Base-by-base conservation (phyloP, 352 stramenopile genomes). In the Globisporangium recalcitrans region DNA sequence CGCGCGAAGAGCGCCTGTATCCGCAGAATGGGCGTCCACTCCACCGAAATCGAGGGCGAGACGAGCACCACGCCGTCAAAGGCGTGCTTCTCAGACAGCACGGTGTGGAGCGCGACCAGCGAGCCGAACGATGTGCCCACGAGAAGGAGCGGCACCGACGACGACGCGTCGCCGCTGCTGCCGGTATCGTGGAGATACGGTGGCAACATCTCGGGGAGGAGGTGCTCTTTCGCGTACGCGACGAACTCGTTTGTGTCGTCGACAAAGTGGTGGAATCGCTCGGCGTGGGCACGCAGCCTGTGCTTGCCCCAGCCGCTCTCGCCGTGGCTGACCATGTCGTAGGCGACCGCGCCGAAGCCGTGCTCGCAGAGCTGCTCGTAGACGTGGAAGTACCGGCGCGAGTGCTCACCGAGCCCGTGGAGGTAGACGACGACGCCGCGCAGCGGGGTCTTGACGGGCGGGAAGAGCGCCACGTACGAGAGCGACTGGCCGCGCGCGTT, bases 391-490 rank as follows among this genome's bases (percentile, higher is more conserved):
- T 36, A 70, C 31, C 61, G 60, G 9, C 60, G 34, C 21, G 44
- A 52, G 32, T 70, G 64, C 29, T 66, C 61, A 14, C 38, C 47
- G 11, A 70, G 31, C 4, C 49, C 62, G 16, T 70, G 64, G n/a
- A 70, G 31, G 62, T 63, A 76, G 32, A 71, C 11, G 40, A 73
- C 58, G 27, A 76, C n/a, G 27, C 67, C 70, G 14, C 67, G 66
- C 42, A 73, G 47, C 3, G 56, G 49, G 16, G 24, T 52, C 22
- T 46, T 38, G 9, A 19, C 40, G 14, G 54, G 47, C 1, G 68
- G 64, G 58, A 71, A 71, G 9, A 70, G 44, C 2, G 52, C 14
- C 5, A 46, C 32, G 46, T 73, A 69, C 31, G 36, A 69, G 5
- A 74, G 55, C 34, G 36, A 52, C 38, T 61, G 21, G 38, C 38